These are phyloP conservation scores for Rhododendron williamsianum DNA, from an alignment of 148 eudicot genomes.

Conservation along the genomic window DNA sequence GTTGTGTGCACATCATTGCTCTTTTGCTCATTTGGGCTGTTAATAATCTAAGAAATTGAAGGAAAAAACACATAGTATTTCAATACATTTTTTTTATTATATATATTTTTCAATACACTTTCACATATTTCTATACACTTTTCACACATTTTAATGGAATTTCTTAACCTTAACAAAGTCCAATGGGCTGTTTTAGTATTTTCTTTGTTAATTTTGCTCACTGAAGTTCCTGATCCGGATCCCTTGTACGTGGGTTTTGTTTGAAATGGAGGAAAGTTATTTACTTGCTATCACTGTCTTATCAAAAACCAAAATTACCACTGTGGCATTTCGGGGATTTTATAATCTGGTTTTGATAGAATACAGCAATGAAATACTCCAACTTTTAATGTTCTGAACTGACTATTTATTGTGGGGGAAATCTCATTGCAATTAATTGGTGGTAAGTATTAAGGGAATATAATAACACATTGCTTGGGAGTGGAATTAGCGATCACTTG, in stretches of 20 bases:
- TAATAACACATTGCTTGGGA: too few relatives aligned
- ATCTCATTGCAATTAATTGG: not conserved
- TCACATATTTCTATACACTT: not conserved
- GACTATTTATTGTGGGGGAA: not conserved
- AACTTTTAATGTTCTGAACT: not conserved
- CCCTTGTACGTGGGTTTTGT: not conserved
- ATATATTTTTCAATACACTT: too few relatives aligned
- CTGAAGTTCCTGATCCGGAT: not conserved
- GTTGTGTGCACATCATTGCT: not conserved
- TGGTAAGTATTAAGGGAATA: too few relatives aligned
- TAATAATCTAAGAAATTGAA: too few relatives aligned
- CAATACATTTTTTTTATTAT: too few relatives aligned
- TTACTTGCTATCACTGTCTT: not conserved
- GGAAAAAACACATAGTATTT: too few relatives aligned
- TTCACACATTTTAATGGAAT: not conserved
- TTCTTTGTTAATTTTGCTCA: not conserved
- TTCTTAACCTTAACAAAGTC: too few relatives aligned
- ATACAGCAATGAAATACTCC: too few relatives aligned
- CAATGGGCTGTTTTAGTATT: not conserved
- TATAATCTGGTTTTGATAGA: not conserved
- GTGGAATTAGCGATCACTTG: too few relatives aligned
- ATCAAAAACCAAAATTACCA: not conserved
- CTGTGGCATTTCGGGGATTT: not conserved
- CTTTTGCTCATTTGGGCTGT: not conserved
- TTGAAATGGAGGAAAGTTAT: not conserved